Evolutionary conservation across 345 rosid genomes (phyloP).

Genomic region (Raphanus raphanistrum): DNA sequence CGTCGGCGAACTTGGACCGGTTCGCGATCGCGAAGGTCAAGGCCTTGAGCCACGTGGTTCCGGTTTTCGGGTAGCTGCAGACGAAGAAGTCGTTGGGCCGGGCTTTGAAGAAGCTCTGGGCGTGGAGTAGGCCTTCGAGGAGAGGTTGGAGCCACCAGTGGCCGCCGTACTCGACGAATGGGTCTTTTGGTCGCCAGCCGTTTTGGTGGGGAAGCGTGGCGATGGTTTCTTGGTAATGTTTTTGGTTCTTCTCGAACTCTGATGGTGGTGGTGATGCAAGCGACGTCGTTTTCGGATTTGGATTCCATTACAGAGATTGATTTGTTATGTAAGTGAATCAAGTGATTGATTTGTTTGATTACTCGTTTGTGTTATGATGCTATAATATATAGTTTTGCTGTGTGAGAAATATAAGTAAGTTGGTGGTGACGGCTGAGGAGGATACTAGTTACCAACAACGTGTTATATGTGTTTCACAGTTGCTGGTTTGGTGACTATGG

Average conservation of each 20-base stretch:
- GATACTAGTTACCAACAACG: constrained; percentile 15
- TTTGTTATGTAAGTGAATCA: not conserved
- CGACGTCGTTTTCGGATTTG: constrained; percentile 8
- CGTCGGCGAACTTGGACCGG: constrained; percentile 30
- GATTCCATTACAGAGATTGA: constrained; percentile 18
- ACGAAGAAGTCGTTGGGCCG: constrained; percentile 33
- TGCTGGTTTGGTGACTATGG: constrained; percentile 30
- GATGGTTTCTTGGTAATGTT: constrained; percentile 36
- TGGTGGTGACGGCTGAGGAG: constrained; percentile 27
- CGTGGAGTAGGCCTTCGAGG: constrained; percentile 38
- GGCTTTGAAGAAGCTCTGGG: constrained; percentile 33
- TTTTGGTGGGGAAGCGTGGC: constrained; percentile 26
- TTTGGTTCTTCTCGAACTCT: constrained; percentile 33
- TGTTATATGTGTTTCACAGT: constrained; percentile 23
- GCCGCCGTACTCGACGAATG: constrained; percentile 29
- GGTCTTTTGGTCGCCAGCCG: constrained; percentile 36
- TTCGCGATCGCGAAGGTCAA: constrained; percentile 34
- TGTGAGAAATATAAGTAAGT: constrained; percentile 12
- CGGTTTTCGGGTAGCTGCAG: constrained; percentile 43
- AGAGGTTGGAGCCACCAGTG: constrained; percentile 37
- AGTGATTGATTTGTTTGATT: not conserved
- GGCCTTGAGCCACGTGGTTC: constrained; percentile 46
- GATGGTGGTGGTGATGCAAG: not conserved
- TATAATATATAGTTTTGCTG: constrained; percentile 18
- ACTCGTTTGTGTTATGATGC: constrained; percentile 1